phyloP scores from a whole-genome alignment of 1,284 basidiomycete genomes.

The Apiotrichum siamense region DNA sequence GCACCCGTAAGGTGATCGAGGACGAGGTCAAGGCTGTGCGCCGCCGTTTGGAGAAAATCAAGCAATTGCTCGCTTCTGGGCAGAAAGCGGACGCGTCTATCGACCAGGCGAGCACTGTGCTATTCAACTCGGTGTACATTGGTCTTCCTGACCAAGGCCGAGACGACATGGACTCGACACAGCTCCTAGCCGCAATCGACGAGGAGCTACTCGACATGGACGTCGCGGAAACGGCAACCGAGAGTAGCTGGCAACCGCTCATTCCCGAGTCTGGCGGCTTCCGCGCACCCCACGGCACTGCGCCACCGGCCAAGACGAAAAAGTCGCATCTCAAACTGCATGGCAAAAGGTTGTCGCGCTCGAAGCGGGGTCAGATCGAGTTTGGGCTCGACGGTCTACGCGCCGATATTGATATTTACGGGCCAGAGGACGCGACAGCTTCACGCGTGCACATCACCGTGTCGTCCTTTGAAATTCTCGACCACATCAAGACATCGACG shows the following conservation, averaged over 20 bases:
- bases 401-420: constrained; percentile 63
- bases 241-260: constrained; percentile 81
- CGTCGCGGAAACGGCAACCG: constrained; percentile 61
- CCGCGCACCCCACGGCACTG: too few relatives aligned
- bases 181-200: constrained; percentile 82
- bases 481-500: constrained; percentile 96
- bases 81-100: constrained; percentile 74
- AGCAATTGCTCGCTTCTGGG: constrained; percentile 87
- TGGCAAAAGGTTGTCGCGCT: constrained; percentile 57
- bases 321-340: constrained; percentile 34
- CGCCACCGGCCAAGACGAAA: constrained; percentile 25
- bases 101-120: constrained; percentile 60
- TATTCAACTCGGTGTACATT: constrained; percentile 91
- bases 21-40: constrained; percentile 83
- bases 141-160: constrained; percentile 64
- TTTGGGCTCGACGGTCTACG: constrained; percentile 64
- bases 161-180: constrained; percentile 65
- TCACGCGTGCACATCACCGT: constrained; percentile 63
- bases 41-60: constrained; percentile 77
- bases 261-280: constrained; percentile 36
- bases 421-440: constrained; percentile 54
- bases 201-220: constrained; percentile 67
- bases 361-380: constrained; percentile 75
- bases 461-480: constrained; percentile 77
- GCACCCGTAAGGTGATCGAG: constrained; percentile 79